Base-by-base conservation (phyloP, 345 rosid species). In the Orychophragmus violaceus region DNA sequence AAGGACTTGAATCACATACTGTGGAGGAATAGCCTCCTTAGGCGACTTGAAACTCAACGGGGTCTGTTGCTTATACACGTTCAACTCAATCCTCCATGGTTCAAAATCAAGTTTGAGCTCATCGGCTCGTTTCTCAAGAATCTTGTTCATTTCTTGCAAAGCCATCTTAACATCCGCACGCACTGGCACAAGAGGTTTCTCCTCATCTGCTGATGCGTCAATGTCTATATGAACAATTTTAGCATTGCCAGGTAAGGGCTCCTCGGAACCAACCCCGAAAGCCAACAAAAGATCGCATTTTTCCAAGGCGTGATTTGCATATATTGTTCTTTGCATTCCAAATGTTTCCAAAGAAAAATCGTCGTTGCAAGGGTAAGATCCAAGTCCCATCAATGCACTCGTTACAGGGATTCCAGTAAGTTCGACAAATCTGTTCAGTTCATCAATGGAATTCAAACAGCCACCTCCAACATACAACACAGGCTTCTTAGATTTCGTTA, bases 391-490 rank as follows among this genome's bases (percentile, higher is more conserved):
- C 79, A 94, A 80, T 50, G 99, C 90, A 82, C 96, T 90, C 0
- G 97, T 90, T 13, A 94, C 99, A 0, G 96, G 99, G 42, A 90
- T 87, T 11, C 97, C 91, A 0, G 99, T 88, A 16, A 94, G 81
- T 53, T 87, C 86, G 6, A 90, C 99, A 69, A 94, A 94, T 74
- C 78, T 83, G 70, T 72, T 77, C 82, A 90, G 68, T 69, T 94
- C 97, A 51, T 87, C 81, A 24, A 97, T 85, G 0, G 96, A 87
- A 80, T 90, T 90, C 86, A 88, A 81, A 79, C 99, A 94, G 30
- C 99, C 99, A 61, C 97, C 99, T 48, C 99, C 99, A 45, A 88
- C 95, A 74, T 94, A 88, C 84, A 94, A 76, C 24, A 94, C 96
- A 0, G 96, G 97, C 52, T 76, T 94, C 86, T 83, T 90, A 0